These are phyloP conservation scores for Neurospora sp. DNA, from an alignment of 495 filamentous ascomycete genomes.

Conservation along the genomic window DNA sequence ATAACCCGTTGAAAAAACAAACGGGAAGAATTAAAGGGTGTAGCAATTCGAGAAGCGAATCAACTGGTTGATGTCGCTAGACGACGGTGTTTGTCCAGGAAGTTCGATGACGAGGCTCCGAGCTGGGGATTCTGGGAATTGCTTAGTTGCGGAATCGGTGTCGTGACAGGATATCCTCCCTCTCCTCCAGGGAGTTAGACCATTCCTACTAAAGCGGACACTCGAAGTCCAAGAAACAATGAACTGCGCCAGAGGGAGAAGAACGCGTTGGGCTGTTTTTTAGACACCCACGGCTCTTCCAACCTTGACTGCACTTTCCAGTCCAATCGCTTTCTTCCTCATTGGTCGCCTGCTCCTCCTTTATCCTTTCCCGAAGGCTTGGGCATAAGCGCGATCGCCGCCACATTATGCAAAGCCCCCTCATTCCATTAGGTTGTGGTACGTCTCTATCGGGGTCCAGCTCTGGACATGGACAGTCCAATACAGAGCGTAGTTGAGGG, in stretches of 20 bases:
- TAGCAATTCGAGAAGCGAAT: background rate
- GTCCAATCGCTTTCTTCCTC: background rate
- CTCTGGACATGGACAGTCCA: too few species aligned
- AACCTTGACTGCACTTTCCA: background rate
- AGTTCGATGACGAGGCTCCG: background rate
- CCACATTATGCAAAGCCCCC: background rate
- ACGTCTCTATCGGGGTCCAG: too few species aligned
- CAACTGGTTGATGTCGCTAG: background rate
- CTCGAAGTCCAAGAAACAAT: background rate
- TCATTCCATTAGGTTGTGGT: too few species aligned
- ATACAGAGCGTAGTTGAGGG: too few species aligned
- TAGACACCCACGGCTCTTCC: background rate
- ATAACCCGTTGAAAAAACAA: too few species aligned
- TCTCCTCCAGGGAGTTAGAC: background rate
- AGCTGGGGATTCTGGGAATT: too few species aligned
- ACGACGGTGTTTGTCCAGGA: background rate
- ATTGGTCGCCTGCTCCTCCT: background rate
- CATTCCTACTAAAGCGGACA: too few species aligned
- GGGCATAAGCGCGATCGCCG: background rate
- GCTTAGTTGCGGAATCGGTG: too few species aligned
- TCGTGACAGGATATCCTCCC: background rate
- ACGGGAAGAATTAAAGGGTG: background rate
- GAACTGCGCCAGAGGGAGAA: background rate
- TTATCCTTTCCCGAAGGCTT: background rate
- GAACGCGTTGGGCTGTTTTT: background rate